Base-by-base conservation (phyloP, 2,329 filamentous ascomycete genomes). In the Passalora sequoiae region DNA sequence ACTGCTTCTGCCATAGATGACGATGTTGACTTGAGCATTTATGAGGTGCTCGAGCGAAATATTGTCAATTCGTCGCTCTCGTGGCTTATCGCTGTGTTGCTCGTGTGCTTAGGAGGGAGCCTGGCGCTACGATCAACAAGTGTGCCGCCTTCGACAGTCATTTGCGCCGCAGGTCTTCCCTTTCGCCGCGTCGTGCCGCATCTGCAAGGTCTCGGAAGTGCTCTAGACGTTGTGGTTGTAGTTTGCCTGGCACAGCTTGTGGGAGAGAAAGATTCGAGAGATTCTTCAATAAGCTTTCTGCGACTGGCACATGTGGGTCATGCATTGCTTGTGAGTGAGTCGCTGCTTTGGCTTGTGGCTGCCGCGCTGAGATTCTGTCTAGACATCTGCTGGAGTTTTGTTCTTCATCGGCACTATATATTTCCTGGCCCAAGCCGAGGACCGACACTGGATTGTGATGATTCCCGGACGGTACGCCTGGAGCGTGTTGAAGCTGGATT, bases 61-160 rank as follows among this genome's bases (percentile, higher is more conserved):
- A 38, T 67, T 17, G 60, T 64, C 1, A 59, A 60, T 20, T 63
- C 60, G 20, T 62, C 60, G 7, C 61, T 62, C 24, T 58, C 66
- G 42, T 68, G 66, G 44, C 29, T 73, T 1, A 53, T 68, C 15
- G 58, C 68, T 0, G 61, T 68, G 1, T 46, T 59, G 4, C 46
- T 70, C 6, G 49, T 74, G 4, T 60, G 63, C 21, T 31, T 67
- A 6, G 66, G 68, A 6, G 66, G 68, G 4, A 56, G 67, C 29
- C 41, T 68, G 22, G 60, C 63, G 4, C 53, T 64, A 10, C 58
- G 59, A 1, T 59, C 69, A 12, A 57, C 63, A 6, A 47, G 56
- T 28, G 65, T 61, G 32, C 66, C 62, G 12, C 54, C 59, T 29
- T 73, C 72, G 12, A 74, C 71, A 3, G 72, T 72, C 44, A 72